These are phyloP conservation scores for Crithidia acanthocephali DNA, from an alignment of 208 protist species.

Conservation along the genomic window DNA sequence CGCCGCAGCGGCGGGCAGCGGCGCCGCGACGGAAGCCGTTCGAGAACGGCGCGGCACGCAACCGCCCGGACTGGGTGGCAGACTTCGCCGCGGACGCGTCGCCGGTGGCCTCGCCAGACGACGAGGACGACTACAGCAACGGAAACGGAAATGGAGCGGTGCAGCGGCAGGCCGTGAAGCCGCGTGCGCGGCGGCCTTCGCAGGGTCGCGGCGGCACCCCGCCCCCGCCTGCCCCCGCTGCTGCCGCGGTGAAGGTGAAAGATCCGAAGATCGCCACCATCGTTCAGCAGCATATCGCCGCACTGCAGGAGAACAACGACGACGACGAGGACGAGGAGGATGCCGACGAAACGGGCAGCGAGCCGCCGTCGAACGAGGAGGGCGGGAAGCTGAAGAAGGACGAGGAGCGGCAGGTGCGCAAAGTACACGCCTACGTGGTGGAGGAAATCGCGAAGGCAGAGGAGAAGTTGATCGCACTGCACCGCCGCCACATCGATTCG, in stretches of 20 bases:
- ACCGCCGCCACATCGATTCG: constrained; percentile 93
- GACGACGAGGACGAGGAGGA: constrained; percentile 71
- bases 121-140: constrained; percentile 15
- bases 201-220: constrained; percentile 24
- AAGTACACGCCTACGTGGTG: constrained; percentile 91
- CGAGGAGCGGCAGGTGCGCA: constrained; percentile 87
- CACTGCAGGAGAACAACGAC: constrained; percentile 57
- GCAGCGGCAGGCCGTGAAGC: constrained; percentile 12
- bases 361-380: constrained; percentile 3
- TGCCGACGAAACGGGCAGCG: constrained; percentile 28
- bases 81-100: constrained; percentile 60
- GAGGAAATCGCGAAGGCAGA: constrained; percentile 94
- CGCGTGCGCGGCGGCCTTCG: constrained; percentile 21
- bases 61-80: constrained; percentile 77
- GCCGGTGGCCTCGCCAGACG: constrained; percentile 9
- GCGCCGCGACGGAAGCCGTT: constrained; percentile 41
- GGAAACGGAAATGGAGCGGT: constrained; percentile 14
- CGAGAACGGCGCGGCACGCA: constrained; percentile 44
- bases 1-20: constrained; percentile 19
- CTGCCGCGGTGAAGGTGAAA: constrained; percentile 50
- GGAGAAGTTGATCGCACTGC: constrained; percentile 92
- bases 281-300: constrained; percentile 84
- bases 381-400: constrained; percentile 29
- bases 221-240: constrained; percentile 14
- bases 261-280: constrained; percentile 92